Evolutionary conservation across 352 stramenopile genomes (phyloP).

Genomic region (Aphanomyces stellatus): DNA sequence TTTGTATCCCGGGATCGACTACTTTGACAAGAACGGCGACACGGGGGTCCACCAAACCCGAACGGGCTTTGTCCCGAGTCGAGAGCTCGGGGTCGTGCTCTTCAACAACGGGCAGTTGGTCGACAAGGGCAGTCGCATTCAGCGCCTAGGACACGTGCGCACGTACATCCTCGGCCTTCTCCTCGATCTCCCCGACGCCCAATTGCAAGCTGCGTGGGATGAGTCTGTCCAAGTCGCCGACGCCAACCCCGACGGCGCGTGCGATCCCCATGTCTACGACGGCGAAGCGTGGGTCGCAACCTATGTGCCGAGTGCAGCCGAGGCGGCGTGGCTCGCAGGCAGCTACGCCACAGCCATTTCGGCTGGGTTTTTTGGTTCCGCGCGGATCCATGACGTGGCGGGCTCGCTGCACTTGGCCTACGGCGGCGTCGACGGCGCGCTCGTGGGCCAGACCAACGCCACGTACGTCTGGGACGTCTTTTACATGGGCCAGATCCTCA

Average conservation of each 20-base stretch:
- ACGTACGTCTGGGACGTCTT: not conserved
- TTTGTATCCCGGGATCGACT: conserved; percentile 53
- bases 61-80: conserved; percentile 37
- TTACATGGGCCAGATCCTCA: not conserved
- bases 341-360: conserved; percentile 34
- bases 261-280: conserved; percentile 29
- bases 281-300: conserved; percentile 37
- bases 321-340: conserved; percentile 30
- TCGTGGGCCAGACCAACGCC: not conserved
- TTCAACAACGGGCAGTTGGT: conserved; percentile 52
- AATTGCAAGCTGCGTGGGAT: conserved; percentile 38
- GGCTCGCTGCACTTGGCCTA: not conserved
- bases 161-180: conserved; percentile 60
- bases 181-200: conserved; percentile 43
- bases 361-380: conserved; percentile 26
- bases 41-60: conserved; percentile 41
- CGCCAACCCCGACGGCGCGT: conserved; percentile 30
- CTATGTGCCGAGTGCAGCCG: conserved; percentile 19
- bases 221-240: conserved; percentile 29
- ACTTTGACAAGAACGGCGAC: conserved; percentile 60
- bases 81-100: conserved; percentile 44
- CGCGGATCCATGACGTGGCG: not conserved
- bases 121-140: conserved; percentile 43
- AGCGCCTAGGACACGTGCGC: conserved; percentile 47
- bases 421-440: not conserved